phyloP scores from a whole-genome alignment of 345 rosid species.

The Gossypium mustelinum region DNA sequence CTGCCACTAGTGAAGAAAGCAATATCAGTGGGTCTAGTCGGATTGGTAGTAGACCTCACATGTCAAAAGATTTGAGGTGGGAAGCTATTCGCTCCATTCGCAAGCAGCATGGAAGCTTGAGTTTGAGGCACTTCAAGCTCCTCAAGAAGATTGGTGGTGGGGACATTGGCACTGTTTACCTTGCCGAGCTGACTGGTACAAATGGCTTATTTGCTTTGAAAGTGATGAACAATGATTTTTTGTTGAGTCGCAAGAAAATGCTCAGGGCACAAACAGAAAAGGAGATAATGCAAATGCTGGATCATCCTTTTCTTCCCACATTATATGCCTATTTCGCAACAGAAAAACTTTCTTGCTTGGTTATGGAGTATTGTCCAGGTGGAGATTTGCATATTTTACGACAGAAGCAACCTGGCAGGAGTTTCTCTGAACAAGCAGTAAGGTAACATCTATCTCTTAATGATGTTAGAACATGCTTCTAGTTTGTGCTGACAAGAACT shows the following conservation, averaged over 20 bases:
- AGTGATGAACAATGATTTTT: conserved; percentile 69
- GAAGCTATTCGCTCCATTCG: conserved; percentile 54
- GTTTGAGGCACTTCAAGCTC: conserved; percentile 60
- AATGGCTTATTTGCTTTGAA: conserved; percentile 65
- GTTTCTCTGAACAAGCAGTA: conserved; percentile 70
- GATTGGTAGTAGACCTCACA: conserved; percentile 63
- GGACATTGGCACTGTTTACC: conserved; percentile 70
- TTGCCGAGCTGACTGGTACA: conserved; percentile 58
- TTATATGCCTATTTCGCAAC: conserved; percentile 58
- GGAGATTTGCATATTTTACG: conserved; percentile 77
- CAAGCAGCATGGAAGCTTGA: conserved; percentile 56
- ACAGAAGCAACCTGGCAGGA: conserved; percentile 58
- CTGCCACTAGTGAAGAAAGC: conserved; percentile 56
- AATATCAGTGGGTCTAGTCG: conserved; percentile 48
- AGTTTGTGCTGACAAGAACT: background rate
- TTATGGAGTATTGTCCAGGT: conserved; percentile 80
- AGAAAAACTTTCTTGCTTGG: conserved; percentile 65
- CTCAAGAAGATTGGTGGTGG: conserved; percentile 72
- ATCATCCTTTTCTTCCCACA: conserved; percentile 84
- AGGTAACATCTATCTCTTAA: conserved; percentile 33
- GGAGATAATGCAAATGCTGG: conserved; percentile 74
- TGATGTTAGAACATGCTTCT: conserved; percentile 8
- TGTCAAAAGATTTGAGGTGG: conserved; percentile 75
- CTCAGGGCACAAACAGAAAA: conserved; percentile 69
- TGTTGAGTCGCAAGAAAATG: conserved; percentile 63